Evolutionary conservation across 208 protist genomes (phyloP).

Genomic region (Crithidia sp.): DNA sequence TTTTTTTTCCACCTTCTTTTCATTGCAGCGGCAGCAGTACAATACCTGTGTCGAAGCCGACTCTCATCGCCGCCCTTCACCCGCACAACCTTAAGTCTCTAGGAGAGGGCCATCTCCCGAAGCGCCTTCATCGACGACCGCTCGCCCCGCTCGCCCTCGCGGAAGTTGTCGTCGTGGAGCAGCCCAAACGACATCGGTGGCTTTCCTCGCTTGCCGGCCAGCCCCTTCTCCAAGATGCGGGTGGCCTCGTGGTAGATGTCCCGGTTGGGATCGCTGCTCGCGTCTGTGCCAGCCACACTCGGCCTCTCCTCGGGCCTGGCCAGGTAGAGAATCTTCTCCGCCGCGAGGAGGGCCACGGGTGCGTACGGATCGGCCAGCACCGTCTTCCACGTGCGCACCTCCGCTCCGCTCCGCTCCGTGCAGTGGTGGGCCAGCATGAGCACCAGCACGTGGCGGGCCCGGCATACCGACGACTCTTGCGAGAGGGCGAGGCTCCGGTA

Average conservation of each 20-base stretch:
- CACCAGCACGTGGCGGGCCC: constrained; percentile 66
- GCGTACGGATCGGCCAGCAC: constrained; percentile 67
- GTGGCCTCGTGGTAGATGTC: constrained; percentile 27
- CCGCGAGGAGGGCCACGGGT: constrained; percentile 60
- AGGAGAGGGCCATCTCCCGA: constrained; percentile 19
- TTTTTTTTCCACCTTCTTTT: no score
- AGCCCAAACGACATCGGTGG: constrained; percentile 12
- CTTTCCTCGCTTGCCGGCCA: constrained; percentile 12
- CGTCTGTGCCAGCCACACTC: constrained; percentile 9
- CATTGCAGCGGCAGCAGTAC: not conserved
- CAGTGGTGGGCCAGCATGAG: constrained; percentile 29
- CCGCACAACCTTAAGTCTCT: no score
- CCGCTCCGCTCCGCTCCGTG: constrained; percentile 28
- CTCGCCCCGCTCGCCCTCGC: constrained; percentile 9
- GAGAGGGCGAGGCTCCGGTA: constrained; percentile 59
- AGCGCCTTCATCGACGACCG: constrained; percentile 16
- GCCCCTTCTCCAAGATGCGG: constrained; percentile 28
- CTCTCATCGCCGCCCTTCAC: no score
- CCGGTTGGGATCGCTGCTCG: constrained; percentile 12
- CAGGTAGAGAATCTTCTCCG: constrained; percentile 52
- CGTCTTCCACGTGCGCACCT: constrained; percentile 51
- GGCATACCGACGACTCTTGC: constrained; percentile 55
- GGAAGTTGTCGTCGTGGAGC: constrained; percentile 19
- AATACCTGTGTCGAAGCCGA: no score
- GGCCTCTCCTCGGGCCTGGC: constrained; percentile 27